A percentile compares a stretch with the other conserved stretches of the same genome.
Evolutionary conservation across 2,329 filamentous ascomycete species (phyloP).

Genomic region (Aspergillus sojae): DNA sequence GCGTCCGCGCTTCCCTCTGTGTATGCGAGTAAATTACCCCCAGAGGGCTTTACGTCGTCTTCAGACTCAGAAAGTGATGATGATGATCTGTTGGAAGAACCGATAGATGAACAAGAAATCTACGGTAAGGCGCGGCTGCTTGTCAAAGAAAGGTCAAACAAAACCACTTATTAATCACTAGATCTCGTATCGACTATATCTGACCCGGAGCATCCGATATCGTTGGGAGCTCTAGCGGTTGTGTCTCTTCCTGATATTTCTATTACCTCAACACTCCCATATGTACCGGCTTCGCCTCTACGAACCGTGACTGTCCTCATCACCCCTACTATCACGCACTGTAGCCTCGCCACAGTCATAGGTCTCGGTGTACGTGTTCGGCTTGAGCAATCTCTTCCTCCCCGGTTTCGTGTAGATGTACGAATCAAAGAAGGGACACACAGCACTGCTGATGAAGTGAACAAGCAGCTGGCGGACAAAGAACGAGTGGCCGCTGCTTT

Average conservation of each 20-base stretch:
- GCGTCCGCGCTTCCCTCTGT: slow-evolving; percentile 54
- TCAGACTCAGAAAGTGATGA: slow-evolving; percentile 52
- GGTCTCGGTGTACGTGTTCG: slow-evolving; percentile 89
- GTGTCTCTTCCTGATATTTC: slow-evolving; percentile 94
- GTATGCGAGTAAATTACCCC: slow-evolving; percentile 54
- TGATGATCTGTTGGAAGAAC: slow-evolving; percentile 69
- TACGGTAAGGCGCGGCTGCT: slow-evolving; percentile 64
- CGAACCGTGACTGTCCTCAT: slow-evolving; percentile 81
- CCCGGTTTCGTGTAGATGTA: slow-evolving; percentile 89
- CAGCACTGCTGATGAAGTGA: slow-evolving; percentile 90
- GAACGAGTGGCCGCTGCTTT: slow-evolving; percentile 92
- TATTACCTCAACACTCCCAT: slow-evolving; percentile 69
- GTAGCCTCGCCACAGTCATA: slow-evolving; percentile 93
- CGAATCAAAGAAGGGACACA: slow-evolving; percentile 96
- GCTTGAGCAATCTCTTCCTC: slow-evolving; percentile 85
- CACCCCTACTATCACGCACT: slow-evolving; percentile 96
- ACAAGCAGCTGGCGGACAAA: slow-evolving; percentile 95
- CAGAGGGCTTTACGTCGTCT: slow-evolving; percentile 36
- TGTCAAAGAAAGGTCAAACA: background rate
- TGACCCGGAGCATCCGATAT: slow-evolving; percentile 94
- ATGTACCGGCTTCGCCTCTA: slow-evolving; percentile 61
- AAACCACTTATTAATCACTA: slow-evolving; percentile 37
- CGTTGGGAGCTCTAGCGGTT: slow-evolving; percentile 88
- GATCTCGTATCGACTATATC: slow-evolving; percentile 94
- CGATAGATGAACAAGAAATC: slow-evolving; percentile 96